Conservation (phyloP, 768 basidiomycete species). For the Clavaria fumosa region DNA sequence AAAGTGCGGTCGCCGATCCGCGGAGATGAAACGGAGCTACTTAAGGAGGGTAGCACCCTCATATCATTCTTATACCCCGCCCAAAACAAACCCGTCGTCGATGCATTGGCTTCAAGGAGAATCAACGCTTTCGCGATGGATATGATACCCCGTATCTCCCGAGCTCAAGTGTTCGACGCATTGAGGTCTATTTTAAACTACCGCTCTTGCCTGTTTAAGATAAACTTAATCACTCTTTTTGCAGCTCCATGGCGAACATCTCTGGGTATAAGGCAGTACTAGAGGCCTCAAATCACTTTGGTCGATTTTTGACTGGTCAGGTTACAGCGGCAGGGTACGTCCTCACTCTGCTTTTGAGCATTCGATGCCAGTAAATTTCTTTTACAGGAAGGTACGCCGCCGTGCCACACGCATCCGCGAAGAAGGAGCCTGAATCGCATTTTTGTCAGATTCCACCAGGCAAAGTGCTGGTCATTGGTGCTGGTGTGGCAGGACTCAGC, state of each 20-base stretch:
- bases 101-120: slow-evolving; percentile 47
- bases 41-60: slow-evolving; percentile 65
- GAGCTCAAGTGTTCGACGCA: slow-evolving; percentile 83
- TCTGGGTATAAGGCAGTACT: slow-evolving; percentile 87
- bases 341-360: slow-evolving; percentile 2
- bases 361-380: not conserved
- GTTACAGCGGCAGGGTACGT: slow-evolving; percentile 80
- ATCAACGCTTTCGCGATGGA: slow-evolving; percentile 81
- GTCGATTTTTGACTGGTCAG: slow-evolving; percentile 80
- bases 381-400: slow-evolving; percentile 27
- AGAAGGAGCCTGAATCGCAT: too few relatives aligned
- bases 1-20: slow-evolving; percentile 71
- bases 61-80: slow-evolving; percentile 76
- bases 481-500: slow-evolving; percentile 78
- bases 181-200: slow-evolving; percentile 37
- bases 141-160: slow-evolving; percentile 80
- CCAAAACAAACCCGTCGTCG: slow-evolving; percentile 64
- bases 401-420: slow-evolving; percentile 8
- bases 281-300: slow-evolving; percentile 82
- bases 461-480: slow-evolving; percentile 78
- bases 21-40: slow-evolving; percentile 39
- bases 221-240: slow-evolving; percentile 2
- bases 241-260: slow-evolving; percentile 86
- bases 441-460: slow-evolving; percentile 84
- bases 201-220: not conserved